Percentiles rank a stretch among this genome's conserved stretches.
Conservation (phyloP, 202 grass and related monocot genomes). For the Zizania palustris region DNA sequence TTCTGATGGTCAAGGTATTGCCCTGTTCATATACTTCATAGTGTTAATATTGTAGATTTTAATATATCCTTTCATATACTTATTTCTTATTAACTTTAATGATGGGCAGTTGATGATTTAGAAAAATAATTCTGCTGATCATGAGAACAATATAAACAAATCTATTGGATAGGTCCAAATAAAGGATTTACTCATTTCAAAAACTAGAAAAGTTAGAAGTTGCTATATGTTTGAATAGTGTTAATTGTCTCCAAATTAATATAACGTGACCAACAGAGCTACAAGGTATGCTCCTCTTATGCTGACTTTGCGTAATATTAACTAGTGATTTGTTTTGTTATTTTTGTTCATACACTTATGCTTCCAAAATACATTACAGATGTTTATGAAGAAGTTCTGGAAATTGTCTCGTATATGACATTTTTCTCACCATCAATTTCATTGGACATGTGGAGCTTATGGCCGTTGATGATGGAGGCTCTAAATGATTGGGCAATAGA, state of each 20-base stretch:
- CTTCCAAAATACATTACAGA: conserved; percentile 46
- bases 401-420: conserved; percentile 92
- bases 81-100: background rate
- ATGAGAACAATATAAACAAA: background rate
- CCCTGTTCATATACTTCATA: background rate
- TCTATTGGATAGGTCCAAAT: background rate
- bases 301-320: conserved; percentile 15
- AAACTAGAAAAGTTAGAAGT: conserved; percentile 24
- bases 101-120: background rate
- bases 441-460: conserved; percentile 87
- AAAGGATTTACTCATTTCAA: background rate
- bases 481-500: conserved; percentile 91
- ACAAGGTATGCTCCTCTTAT: conserved; percentile 7
- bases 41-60: conserved; percentile 6
- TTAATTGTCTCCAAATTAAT: background rate
- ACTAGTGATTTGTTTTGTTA: conserved; percentile 27
- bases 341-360: conserved; percentile 31
- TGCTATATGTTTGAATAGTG: conserved; percentile 19
- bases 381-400: conserved; percentile 95
- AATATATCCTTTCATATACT: background rate
- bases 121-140: background rate
- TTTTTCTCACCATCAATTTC: conserved; percentile 92
- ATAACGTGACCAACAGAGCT: background rate
- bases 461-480: conserved; percentile 82
- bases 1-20: conserved; percentile 89